Percentiles rank a stretch among this genome's conserved stretches.
phyloP scores from a whole-genome alignment of 2,329 filamentous ascomycete species.

The Madurella mycetomatis region DNA sequence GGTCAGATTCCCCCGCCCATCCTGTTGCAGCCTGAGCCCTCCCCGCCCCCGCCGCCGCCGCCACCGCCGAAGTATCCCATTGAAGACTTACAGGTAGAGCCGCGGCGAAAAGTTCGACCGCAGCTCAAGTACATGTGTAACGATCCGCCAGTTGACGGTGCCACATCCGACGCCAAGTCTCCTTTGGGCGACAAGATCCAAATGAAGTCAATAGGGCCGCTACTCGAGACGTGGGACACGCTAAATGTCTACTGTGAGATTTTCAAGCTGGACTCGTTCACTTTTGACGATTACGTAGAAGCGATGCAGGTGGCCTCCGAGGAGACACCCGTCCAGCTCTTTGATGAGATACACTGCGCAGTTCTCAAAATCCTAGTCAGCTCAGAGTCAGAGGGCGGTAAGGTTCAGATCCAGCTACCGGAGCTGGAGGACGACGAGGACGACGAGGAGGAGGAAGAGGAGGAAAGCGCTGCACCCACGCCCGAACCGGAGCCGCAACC shows the following conservation, averaged over 20 bases:
- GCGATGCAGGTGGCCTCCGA: slow-evolving; percentile 74
- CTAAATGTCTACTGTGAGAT: slow-evolving; percentile 97
- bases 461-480: slow-evolving; percentile 48
- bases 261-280: slow-evolving; percentile 92
- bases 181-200: slow-evolving; percentile 57
- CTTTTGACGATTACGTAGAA: slow-evolving; percentile 92
- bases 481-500: slow-evolving; percentile 69
- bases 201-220: slow-evolving; percentile 78
- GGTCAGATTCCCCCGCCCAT: slow-evolving; percentile 39
- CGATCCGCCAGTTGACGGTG: slow-evolving; percentile 52
- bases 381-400: slow-evolving; percentile 68
- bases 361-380: slow-evolving; percentile 83
- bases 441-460: slow-evolving; percentile 53
- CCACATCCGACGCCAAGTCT: slow-evolving; percentile 28
- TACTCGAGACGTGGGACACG: slow-evolving; percentile 93
- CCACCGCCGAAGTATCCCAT: slow-evolving; percentile 90
- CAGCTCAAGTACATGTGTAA: slow-evolving; percentile 71
- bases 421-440: slow-evolving; percentile 69
- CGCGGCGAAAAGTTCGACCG: slow-evolving; percentile 65
- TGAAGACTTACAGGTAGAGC: slow-evolving; percentile 81
- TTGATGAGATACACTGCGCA: slow-evolving; percentile 88
- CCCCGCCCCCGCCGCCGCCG: slow-evolving; percentile 42
- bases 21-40: slow-evolving; percentile 20
- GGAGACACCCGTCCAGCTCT: slow-evolving; percentile 72
- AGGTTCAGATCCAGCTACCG: slow-evolving; percentile 73